A percentile compares a stretch with the other conserved stretches of the same genome.
Conservation (phyloP, 208 protist species). For the Kentomonas sorsogonicus region DNA sequence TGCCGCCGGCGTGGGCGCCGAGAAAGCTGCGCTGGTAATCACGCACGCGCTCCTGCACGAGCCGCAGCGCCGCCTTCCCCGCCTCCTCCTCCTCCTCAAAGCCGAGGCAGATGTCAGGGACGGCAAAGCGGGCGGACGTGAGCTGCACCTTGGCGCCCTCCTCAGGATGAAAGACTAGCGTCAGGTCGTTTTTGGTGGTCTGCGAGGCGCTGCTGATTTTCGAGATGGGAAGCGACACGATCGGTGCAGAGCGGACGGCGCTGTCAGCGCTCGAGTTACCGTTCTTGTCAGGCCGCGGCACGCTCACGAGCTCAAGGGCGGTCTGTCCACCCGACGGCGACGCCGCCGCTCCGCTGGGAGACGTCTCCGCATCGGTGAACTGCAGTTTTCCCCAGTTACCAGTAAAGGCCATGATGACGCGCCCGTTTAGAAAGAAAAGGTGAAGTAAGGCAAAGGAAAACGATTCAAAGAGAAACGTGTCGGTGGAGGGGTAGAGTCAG, state of each 20-base stretch:
- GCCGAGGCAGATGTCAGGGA: constrained; percentile 76
- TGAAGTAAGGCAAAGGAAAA: background rate
- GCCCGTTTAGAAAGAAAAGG: background rate
- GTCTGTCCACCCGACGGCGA: too few relatives aligned
- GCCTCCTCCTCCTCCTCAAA: constrained; percentile 84
- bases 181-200: constrained; percentile 81
- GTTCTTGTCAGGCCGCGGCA: too few relatives aligned
- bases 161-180: constrained; percentile 38
- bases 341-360: too few relatives aligned
- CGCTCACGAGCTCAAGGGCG: too few relatives aligned
- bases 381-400: constrained; percentile 75
- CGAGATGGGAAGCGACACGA: constrained; percentile 66
- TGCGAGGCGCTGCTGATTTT: constrained; percentile 54
- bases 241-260: constrained; percentile 40
- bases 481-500: background rate
- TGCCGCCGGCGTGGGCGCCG: constrained; percentile 26
- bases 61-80: constrained; percentile 55
- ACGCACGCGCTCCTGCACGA: constrained; percentile 50
- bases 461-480: background rate
- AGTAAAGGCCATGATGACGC: background rate
- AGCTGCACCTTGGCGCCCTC: constrained; percentile 39
- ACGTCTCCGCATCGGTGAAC: constrained; percentile 22
- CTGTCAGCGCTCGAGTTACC: constrained; percentile 38
- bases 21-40: constrained; percentile 53
- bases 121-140: constrained; percentile 71